These are phyloP conservation scores for Halteria grandinella DNA, from an alignment of 73 alveolate genomes.

Conservation along the genomic window DNA sequence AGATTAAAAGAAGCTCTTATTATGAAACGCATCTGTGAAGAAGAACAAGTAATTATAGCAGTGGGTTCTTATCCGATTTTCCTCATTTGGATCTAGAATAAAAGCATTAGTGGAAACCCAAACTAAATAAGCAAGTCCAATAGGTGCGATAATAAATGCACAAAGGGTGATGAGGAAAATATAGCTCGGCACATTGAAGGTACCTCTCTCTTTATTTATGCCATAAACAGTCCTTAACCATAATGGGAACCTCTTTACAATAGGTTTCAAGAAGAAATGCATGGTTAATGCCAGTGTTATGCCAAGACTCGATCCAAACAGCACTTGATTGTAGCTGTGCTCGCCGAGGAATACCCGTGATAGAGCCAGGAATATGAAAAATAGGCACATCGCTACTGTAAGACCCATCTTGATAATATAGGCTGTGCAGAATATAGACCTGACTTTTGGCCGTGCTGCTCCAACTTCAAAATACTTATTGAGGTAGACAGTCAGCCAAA, in stretches of 20 bases:
- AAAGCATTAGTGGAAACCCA: background rate
- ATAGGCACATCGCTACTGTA: constrained; percentile 5
- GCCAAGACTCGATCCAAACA: constrained; percentile 32
- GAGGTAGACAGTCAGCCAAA: constrained; percentile 41
- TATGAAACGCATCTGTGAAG: too few species aligned
- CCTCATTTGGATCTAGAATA: background rate
- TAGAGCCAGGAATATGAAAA: constrained; percentile 29
- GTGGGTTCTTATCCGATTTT: background rate
- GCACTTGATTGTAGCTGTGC: constrained; percentile 42
- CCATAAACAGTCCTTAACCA: background rate
- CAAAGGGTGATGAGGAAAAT: background rate
- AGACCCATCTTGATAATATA: constrained; percentile 45
- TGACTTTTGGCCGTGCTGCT: constrained; percentile 2
- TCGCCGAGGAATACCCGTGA: constrained; percentile 42
- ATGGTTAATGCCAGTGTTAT: background rate
- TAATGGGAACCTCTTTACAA: constrained; percentile 4
- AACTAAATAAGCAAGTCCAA: constrained; percentile 3
- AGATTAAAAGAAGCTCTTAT: too few species aligned
- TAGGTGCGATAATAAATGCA: background rate
- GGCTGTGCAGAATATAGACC: constrained; percentile 42
- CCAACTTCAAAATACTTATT: constrained; percentile 47
- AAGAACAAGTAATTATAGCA: too few species aligned
- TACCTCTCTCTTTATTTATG: background rate
- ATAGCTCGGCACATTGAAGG: background rate
- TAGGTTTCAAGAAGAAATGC: constrained; percentile 20